These are phyloP conservation scores for Cardamine occulta DNA, from an alignment of 345 rosid species.

Conservation along the genomic window DNA sequence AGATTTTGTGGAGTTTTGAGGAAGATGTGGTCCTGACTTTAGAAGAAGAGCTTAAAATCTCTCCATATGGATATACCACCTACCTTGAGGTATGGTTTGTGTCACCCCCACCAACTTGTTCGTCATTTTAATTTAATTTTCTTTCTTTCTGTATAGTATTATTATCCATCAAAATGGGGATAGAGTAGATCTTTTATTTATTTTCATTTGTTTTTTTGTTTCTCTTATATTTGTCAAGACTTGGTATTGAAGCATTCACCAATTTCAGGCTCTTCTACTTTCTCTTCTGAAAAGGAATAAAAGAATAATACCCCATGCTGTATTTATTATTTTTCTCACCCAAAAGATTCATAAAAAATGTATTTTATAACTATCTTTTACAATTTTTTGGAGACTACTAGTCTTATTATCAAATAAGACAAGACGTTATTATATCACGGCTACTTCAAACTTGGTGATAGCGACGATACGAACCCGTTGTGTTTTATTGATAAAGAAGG, in stretches of 20 bases:
- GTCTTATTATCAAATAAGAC: slow-evolving; percentile 7
- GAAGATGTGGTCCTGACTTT: slow-evolving; percentile 40
- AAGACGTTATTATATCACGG: slow-evolving; percentile 19
- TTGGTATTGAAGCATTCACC: slow-evolving; percentile 38
- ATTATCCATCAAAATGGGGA: slow-evolving; percentile 21
- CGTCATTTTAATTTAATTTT: slow-evolving; percentile 13
- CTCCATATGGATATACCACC: slow-evolving; percentile 45
- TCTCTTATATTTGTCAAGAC: slow-evolving; percentile 41
- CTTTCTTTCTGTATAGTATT: slow-evolving; percentile 2
- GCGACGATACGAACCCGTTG: slow-evolving; percentile 23
- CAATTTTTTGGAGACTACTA: not conserved
- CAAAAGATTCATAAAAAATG: not conserved
- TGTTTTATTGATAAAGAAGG: slow-evolving; percentile 5
- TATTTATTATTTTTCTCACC: slow-evolving; percentile 3
- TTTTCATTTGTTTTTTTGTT: slow-evolving; percentile 21
- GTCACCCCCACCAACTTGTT: slow-evolving; percentile 46
- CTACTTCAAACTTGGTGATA: slow-evolving; percentile 31
- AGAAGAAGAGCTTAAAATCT: slow-evolving; percentile 41
- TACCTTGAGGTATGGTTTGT: slow-evolving; percentile 50
- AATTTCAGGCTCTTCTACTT: slow-evolving; percentile 28
- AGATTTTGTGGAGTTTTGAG: slow-evolving; percentile 38
- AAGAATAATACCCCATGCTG: slow-evolving; percentile 35
- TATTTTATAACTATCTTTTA: not conserved
- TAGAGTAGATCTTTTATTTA: slow-evolving; percentile 14
- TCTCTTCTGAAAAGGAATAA: slow-evolving; percentile 36